Conservation (phyloP, 2,329 filamentous ascomycete species). For the Colletotrichum truncatum region DNA sequence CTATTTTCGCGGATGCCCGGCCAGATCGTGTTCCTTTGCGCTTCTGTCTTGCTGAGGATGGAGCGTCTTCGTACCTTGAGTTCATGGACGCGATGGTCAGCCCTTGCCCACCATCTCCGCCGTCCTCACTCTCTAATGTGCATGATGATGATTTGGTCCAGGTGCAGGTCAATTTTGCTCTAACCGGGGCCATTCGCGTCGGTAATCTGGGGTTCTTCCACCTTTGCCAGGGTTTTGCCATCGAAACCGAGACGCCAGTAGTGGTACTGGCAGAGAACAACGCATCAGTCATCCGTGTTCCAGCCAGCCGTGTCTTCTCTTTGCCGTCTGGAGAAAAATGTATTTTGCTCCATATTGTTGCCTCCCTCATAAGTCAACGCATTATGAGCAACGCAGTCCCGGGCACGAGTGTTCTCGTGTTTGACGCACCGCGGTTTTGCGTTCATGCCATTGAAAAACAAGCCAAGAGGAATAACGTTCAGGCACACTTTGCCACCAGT, state of each 20-base stretch:
- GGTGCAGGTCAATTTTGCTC: not conserved
- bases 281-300: not conserved
- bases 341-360: not conserved
- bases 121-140: not conserved
- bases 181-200: not conserved
- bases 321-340: not conserved
- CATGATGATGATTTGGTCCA: not conserved
- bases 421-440: slow-evolving; percentile 1
- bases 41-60: not conserved
- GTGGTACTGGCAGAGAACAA: slow-evolving; percentile 3
- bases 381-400: not conserved
- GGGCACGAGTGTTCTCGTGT: not conserved
- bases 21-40: not conserved
- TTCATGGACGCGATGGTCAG: not conserved
- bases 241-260: not conserved
- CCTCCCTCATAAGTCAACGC: not conserved
- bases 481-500: not conserved
- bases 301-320: not conserved
- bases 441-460: not conserved
- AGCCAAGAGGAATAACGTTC: not conserved
- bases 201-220: not conserved
- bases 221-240: not conserved
- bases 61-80: not conserved
- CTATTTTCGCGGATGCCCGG: not conserved
- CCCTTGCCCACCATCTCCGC: not conserved